phyloP scores from a whole-genome alignment of 1,284 basidiomycete species.

The Sutorius eximius region DNA sequence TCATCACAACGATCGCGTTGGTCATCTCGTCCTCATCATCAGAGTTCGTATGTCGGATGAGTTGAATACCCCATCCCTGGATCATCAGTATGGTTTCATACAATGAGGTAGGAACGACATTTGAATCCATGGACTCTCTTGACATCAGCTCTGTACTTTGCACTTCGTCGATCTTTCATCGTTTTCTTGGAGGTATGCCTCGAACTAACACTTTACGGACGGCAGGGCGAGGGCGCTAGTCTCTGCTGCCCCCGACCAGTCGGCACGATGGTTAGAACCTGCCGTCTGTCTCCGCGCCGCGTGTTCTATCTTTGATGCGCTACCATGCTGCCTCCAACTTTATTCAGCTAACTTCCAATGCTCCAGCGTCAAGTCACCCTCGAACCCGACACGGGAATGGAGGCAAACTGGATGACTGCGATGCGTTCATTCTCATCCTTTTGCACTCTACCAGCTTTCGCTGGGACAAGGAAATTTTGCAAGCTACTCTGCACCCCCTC shows the following conservation, averaged over 20 bases:
- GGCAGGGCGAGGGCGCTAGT: background rate
- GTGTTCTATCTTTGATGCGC: background rate
- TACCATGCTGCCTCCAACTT: background rate
- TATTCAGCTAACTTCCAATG: conserved; percentile 12
- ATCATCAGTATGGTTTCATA: background rate
- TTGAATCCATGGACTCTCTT: background rate
- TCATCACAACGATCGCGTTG: background rate
- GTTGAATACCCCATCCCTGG: background rate
- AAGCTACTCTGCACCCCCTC: conserved; percentile 45
- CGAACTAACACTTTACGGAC: too few relatives aligned
- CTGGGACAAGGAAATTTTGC: conserved; percentile 71
- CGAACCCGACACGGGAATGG: conserved; percentile 35
- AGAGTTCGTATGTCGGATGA: background rate
- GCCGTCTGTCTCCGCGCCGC: background rate
- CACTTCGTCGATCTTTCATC: background rate
- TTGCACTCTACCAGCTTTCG: conserved; percentile 65
- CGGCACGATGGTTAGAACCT: background rate
- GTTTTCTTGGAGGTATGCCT: background rate
- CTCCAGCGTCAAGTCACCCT: conserved; percentile 22
- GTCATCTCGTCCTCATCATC: background rate
- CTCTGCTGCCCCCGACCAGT: background rate
- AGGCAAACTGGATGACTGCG: conserved; percentile 33
- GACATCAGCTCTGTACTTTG: too few relatives aligned
- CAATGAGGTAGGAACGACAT: background rate
- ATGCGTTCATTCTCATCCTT: conserved; percentile 52